Base-by-base conservation (phyloP, 306 rosid species). In the Begonia fuchsioides region DNA sequence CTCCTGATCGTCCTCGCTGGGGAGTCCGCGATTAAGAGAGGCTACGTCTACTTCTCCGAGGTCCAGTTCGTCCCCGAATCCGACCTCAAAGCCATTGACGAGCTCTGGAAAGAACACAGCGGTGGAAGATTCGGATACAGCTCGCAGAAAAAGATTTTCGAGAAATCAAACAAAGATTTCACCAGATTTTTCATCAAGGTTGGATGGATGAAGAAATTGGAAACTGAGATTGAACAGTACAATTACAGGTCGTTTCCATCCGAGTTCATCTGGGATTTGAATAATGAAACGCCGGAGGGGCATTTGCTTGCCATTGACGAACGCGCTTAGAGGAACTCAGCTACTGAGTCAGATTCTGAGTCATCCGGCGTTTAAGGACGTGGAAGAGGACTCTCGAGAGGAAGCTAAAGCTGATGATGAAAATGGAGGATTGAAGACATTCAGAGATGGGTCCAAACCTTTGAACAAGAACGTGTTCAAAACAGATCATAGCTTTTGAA, bases 11-110 rank as follows among this genome's bases (percentile, higher is more conserved):
- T 54, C 7, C 80, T 90, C 0, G 87, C 95, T 0, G 95, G 98
- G 1, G 98, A 85, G 0, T 58, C 78, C 0, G 85, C 94, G 0
- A 70, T 60, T 7, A 79, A 73, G 51, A 78, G 94, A 1, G 85
- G 95, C 57, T 90, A 90, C 39, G 85, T 90, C 10, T 90, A 83
- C 75, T 90, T 85, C 79, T 85, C 98, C 0, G 94, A 90, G 59
- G 92, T 67, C 2, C 68, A 90, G 48, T 84, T 85, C 75, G 71
- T 85, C 49, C 38, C 94, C 0, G 73, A 53, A 43, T 10, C 67
- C n/a, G 81, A 73, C 47, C 79, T 90, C 47, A 64, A 55, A 43
- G 51, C 81, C 65, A 79, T 90, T 2, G 98, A 85, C 63, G 64
- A 66, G 10, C 85, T 90, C 1, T 90, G 95, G 98, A 72, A 64